Conservation (phyloP, 208 protist species). For the Crithidia fasciculata region DNA sequence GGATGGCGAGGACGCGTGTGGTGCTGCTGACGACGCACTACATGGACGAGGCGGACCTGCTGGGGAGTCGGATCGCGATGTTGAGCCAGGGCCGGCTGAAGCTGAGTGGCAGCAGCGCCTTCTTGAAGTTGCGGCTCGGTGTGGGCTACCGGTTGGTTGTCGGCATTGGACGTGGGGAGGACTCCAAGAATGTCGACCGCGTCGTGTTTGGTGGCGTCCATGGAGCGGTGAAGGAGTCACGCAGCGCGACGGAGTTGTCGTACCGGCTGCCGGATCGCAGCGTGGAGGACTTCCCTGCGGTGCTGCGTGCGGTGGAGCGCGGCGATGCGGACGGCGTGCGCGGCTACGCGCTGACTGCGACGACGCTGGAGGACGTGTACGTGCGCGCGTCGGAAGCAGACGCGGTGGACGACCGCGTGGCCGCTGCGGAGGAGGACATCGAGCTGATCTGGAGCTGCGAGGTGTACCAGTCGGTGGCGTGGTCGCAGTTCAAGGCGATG, state of each 20-base stretch:
- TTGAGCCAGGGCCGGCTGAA: conserved; percentile 64
- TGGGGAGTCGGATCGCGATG: conserved; percentile 78
- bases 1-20: conserved; percentile 36
- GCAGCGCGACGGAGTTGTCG: not conserved
- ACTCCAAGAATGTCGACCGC: conserved; percentile 15
- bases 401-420: conserved; percentile 2
- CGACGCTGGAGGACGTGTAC: conserved; percentile 17
- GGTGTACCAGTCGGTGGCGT: conserved; percentile 8
- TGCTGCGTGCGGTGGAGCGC: conserved; percentile 1
- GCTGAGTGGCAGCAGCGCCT: conserved; percentile 51
- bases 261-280: not conserved
- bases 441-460: conserved; percentile 6
- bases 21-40: not conserved
- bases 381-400: conserved; percentile 9
- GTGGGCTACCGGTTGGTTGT: conserved; percentile 54
- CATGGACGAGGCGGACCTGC: not conserved
- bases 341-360: conserved; percentile 9
- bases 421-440: conserved; percentile 30
- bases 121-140: conserved; percentile 57
- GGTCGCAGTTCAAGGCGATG: conserved; percentile 54
- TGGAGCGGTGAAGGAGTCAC: conserved; percentile 9
- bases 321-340: conserved; percentile 2
- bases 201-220: conserved; percentile 23
- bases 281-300: not conserved
- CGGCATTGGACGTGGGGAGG: conserved; percentile 28